These are phyloP conservation scores for Tetraselmis striata DNA, from an alignment of 139 green algal species.

Conservation along the genomic window DNA sequence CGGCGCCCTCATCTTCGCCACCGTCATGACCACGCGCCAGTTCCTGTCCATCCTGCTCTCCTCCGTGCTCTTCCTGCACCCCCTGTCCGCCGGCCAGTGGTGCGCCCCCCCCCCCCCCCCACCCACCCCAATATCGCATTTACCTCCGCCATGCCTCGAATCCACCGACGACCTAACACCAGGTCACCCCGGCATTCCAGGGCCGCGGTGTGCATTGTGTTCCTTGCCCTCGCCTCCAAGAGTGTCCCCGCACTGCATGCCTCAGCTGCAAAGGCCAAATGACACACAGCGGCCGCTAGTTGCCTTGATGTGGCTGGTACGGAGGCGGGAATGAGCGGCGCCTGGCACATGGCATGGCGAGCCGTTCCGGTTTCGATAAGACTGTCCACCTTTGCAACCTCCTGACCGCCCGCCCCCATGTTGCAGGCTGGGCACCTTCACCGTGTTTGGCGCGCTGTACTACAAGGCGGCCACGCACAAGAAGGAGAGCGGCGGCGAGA, in stretches of 20 bases:
- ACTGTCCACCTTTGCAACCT: not conserved
- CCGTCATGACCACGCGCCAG: slow-evolving; percentile 91
- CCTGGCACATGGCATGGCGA: no score
- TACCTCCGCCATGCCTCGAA: not conserved
- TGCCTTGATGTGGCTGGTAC: no score
- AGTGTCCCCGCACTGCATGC: not conserved
- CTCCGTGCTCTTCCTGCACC: slow-evolving; percentile 77
- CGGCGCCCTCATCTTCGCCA: slow-evolving; percentile 82
- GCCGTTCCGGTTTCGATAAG: no score
- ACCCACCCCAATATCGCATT: no score
- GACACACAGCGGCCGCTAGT: no score
- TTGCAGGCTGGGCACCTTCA: slow-evolving; percentile 31
- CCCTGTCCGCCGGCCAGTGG: slow-evolving; percentile 62
- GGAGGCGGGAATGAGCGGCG: no score
- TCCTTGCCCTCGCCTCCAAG: not conserved
- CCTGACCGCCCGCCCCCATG: not conserved
- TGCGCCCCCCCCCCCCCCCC: slow-evolving; percentile 3
- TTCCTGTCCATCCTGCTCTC: slow-evolving; percentile 87
- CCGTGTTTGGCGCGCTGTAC: slow-evolving; percentile 58
- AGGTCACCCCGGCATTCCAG: not conserved
- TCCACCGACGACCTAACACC: not conserved
- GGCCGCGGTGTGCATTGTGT: not conserved
- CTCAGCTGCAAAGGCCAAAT: not conserved
- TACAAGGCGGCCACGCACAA: slow-evolving; percentile 34
- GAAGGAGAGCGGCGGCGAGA: not conserved